Evolutionary conservation across 257 asterid genomes (phyloP).

Genomic region (Nicotiana knightiana): DNA sequence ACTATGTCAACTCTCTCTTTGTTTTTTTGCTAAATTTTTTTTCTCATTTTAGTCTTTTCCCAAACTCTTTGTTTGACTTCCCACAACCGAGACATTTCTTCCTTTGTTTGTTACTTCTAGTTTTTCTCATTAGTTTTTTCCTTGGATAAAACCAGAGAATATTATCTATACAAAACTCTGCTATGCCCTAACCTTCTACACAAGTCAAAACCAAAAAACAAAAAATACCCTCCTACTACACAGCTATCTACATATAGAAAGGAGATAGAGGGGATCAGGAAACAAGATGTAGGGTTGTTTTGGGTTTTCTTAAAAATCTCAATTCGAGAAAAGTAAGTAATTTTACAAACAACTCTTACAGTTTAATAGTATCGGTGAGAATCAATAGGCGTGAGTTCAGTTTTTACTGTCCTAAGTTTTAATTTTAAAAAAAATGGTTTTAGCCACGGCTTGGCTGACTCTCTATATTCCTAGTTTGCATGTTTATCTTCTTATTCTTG

Average conservation of each 20-base stretch:
- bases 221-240: neutral
- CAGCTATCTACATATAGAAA: neutral
- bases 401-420: neutral
- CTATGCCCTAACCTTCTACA: slow-evolving; percentile 13
- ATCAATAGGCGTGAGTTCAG: neutral
- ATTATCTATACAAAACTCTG: slow-evolving; percentile 5
- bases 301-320: too few relatives aligned
- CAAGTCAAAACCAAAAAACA: neutral
- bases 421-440: too few relatives aligned
- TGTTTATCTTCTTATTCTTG: neutral
- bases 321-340: too few relatives aligned
- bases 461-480: neutral
- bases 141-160: slow-evolving; percentile 23
- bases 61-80: slow-evolving; percentile 9
- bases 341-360: too few relatives aligned
- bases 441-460: too few relatives aligned
- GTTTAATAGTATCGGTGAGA: too few relatives aligned
- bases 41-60: neutral
- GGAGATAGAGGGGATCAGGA: neutral
- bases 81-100: slow-evolving; percentile 4
- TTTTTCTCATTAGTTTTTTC: slow-evolving; percentile 18
- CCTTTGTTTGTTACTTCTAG: slow-evolving; percentile 14
- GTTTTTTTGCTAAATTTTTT: neutral
- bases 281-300: too few relatives aligned
- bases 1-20: slow-evolving; percentile 6